A percentile compares a stretch with the other conserved stretches of the same genome.
phyloP scores from a whole-genome alignment of 768 basidiomycete species.

The Russula virescens region DNA sequence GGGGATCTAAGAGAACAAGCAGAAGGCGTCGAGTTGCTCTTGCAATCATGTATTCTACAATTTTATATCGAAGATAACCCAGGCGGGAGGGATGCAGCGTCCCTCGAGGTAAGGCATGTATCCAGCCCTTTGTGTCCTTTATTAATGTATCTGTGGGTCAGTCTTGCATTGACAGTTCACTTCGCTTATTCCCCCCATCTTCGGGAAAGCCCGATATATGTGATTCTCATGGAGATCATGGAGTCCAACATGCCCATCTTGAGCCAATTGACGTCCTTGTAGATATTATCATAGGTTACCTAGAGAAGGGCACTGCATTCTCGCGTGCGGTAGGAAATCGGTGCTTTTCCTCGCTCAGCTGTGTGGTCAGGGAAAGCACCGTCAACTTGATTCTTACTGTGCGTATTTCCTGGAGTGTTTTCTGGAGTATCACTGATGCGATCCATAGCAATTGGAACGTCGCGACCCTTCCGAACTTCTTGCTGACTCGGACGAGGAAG shows the following conservation, averaged over 20 bases:
- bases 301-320: slow-evolving; percentile 79
- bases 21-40: slow-evolving; percentile 63
- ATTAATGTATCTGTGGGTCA: slow-evolving; percentile 29
- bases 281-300: slow-evolving; percentile 83
- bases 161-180: slow-evolving; percentile 56
- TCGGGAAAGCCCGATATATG: slow-evolving; percentile 31
- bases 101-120: slow-evolving; percentile 49
- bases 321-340: slow-evolving; percentile 75
- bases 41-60: slow-evolving; percentile 65
- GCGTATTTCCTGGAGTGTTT: slow-evolving; percentile 31
- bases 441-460: slow-evolving; percentile 72
- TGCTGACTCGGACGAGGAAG: slow-evolving; percentile 33
- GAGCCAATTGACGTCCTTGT: slow-evolving; percentile 80
- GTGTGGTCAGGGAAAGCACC: slow-evolving; percentile 59
- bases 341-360: slow-evolving; percentile 69
- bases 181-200: slow-evolving; percentile 44
- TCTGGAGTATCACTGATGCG: slow-evolving; percentile 2
- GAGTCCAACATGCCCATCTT: slow-evolving; percentile 41
- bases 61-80: slow-evolving; percentile 62
- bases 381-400: slow-evolving; percentile 79
- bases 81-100: slow-evolving; percentile 44
- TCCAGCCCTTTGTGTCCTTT: neutral
- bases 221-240: slow-evolving; percentile 29
- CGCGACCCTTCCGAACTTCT: slow-evolving; percentile 53
- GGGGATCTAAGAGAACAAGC: slow-evolving; percentile 47